Base-by-base conservation (phyloP, 192 early-diverging fungal genomes). In the Coemansia sp. region DNA sequence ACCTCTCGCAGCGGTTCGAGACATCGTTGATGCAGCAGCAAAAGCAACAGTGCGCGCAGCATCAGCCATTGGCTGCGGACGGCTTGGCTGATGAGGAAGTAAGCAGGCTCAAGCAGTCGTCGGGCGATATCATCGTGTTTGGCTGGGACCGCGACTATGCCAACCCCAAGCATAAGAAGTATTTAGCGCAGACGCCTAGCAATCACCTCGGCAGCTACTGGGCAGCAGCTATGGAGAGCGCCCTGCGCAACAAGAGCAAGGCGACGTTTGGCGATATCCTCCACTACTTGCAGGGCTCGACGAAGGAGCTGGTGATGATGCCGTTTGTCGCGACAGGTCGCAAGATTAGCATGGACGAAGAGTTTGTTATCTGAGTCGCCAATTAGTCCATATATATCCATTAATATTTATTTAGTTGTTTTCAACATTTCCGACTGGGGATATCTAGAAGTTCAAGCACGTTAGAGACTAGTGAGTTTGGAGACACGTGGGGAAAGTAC, bases 121-220 rank as follows among this genome's bases (percentile, higher is more conserved):
- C 76, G 17, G 77, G 77, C 58, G 74, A 78, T 27, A 78, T 75
- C 50, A 65, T 80, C n/a, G 92, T 90, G 37, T 89, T 91, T 69
- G 89, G 74, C 44, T 82, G 92, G 17, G 81, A 90, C 57, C 86
- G 86, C 84, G 86, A 92, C 66, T 87, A 85, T 44, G 84, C 89
- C 7, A 91, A 89, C 71, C 89, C 90, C 5, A 89, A 90, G 62
- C 80, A 85, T 72, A 90, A 91, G 72, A 90, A 86, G 25, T 86
- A 83, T 5, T 85, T 91, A 21, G 86, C 91, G 71, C 90, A 90
- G n/a, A 80, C 85, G 32, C 79, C 79, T 29, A 82, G 82, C 68
- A 85, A 83, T 72, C 75, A 84, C 72, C 84, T 87, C 38, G 87
- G 88, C 51, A 88, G 85, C 23, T 90, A 90, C 69, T 89, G 93